Evolutionary conservation across 179 eudicot species (phyloP), one percentile per base, ranked within the genome.

Genomic region (Drosera spatulata): DNA sequence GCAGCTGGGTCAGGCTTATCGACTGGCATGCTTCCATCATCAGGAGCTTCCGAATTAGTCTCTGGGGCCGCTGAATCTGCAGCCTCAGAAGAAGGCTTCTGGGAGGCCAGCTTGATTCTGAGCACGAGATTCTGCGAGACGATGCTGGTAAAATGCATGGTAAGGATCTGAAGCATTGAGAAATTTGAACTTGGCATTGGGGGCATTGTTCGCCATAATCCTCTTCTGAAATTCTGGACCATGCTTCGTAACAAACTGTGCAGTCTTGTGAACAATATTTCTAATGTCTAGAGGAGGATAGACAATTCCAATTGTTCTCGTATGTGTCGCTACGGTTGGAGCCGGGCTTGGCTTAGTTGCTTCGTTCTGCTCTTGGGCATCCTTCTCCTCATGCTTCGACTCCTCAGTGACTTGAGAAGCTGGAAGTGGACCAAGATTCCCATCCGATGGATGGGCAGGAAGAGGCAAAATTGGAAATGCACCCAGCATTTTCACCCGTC

Each of bases 151-250:
- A 61, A 83, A 87, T n/a, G 82, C 94, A 80, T 91, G 94, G 70
- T 88, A 91, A 37, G 97, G 91, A 70, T 91, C 96, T 0, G 96
- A 91, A 33, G 82, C 77, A 66, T 72, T 80, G 63, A 91, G 71
- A 60, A 91, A 91, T 65, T 87, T 91, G 68, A 91, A 91, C 47
- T 91, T 91, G 2, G 75, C 81, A 74, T 91, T 91, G 14, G 91
- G 87, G 37, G 89, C 88, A 74, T 91, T 91, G 64, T 68, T 80
- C 12, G 73, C 80, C 73, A 87, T 73, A 56, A 87, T 83, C 67
- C 96, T 81, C 67, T 83, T 85, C 76, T 91, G 91, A 73, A 85
- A 91, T 59, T 91, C 97, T 1, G 91, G 91, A 38, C 97, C 97
- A 57, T 88, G 85, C 75, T 82, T 88, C 2, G 91, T 95, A 71